These are phyloP conservation scores for Carallia pectinifolia DNA, from an alignment of 345 rosid species.

Conservation along the genomic window DNA sequence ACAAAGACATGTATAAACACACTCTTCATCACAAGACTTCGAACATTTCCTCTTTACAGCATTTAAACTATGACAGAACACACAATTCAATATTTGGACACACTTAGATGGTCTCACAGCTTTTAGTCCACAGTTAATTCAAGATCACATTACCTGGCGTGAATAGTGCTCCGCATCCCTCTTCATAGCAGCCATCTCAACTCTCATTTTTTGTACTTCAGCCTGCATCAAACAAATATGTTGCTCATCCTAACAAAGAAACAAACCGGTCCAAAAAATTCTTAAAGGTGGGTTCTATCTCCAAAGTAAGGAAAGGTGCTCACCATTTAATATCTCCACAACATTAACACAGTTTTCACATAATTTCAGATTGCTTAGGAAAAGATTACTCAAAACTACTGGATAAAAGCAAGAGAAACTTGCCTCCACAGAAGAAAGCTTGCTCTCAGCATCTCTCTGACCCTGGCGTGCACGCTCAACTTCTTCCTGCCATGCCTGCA, in stretches of 20 bases:
- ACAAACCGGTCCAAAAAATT: not conserved
- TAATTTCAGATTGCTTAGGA: not conserved
- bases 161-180: constrained; percentile 99
- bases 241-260: not conserved
- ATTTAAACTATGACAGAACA: not conserved
- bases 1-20: too few species aligned
- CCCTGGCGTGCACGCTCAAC: constrained; percentile 92
- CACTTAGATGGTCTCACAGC: not conserved
- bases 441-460: constrained; percentile 95
- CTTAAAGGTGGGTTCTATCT: not conserved
- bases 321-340: not conserved
- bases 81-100: not conserved
- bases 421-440: constrained; percentile 86
- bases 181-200: constrained; percentile 97
- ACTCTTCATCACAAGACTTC: too few species aligned
- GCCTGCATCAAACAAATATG: constrained; percentile 48
- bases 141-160: constrained; percentile 60
- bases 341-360: constrained; percentile 3
- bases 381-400: constrained; percentile 1
- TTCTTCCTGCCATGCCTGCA: constrained; percentile 98
- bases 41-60: too few species aligned
- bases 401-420: constrained; percentile 23
- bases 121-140: not conserved
- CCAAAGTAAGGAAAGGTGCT: not conserved
- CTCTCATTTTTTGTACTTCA: constrained; percentile 93